Conservation (phyloP, 129 eudicot genomes). For the Arctium minus region DNA sequence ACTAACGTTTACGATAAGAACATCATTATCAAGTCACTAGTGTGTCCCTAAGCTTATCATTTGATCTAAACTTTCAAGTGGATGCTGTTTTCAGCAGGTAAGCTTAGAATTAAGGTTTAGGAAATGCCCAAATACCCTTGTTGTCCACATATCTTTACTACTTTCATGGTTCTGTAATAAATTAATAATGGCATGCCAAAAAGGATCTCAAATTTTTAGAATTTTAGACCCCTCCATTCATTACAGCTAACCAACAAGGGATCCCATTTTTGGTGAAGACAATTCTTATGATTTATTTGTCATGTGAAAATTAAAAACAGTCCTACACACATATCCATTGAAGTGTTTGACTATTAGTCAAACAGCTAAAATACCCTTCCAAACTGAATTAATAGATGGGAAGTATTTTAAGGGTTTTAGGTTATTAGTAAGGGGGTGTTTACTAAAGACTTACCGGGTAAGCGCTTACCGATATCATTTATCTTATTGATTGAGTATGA, state of each 20-base stretch:
- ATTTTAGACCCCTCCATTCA: too few relatives aligned
- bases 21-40: conserved; percentile 13
- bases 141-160: neutral
- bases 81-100: neutral
- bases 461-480: too few relatives aligned
- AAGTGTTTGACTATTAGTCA: neutral
- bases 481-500: too few relatives aligned
- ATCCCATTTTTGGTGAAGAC: neutral
- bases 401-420: neutral
- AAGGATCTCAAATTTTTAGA: too few relatives aligned
- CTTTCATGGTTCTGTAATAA: conserved; percentile 1
- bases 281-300: neutral
- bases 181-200: neutral
- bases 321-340: neutral
- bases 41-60: neutral
- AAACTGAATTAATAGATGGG: neutral
- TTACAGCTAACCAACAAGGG: neutral
- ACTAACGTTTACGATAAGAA: too few relatives aligned
- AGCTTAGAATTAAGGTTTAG: neutral
- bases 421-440: neutral
- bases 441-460: too few relatives aligned
- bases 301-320: neutral
- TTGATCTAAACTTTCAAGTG: neutral
- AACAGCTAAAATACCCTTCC: neutral
- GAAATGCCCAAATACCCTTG: neutral